phyloP scores from a whole-genome alignment of 2,329 filamentous ascomycete genomes.

The Diaporthe aspalathi region DNA sequence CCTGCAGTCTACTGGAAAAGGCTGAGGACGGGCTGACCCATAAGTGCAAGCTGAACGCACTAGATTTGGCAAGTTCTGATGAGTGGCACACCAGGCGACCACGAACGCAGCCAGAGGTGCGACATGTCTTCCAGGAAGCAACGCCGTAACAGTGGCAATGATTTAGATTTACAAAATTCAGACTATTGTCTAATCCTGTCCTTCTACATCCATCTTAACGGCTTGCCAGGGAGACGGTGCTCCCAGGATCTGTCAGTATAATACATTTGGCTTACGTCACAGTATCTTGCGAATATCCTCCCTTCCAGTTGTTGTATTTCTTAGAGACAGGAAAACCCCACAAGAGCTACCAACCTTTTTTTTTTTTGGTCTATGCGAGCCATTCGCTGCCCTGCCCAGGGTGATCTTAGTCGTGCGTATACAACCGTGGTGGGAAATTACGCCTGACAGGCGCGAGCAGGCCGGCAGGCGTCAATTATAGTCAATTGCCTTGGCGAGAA shows the following conservation, averaged over 20 bases:
- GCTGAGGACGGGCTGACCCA: not conserved
- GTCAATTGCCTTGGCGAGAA: conserved; percentile 1
- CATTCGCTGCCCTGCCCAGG: too few relatives aligned
- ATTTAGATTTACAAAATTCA: too few relatives aligned
- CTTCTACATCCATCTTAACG: too few relatives aligned
- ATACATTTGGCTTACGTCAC: too few relatives aligned
- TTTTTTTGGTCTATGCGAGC: not conserved
- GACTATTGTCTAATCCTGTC: too few relatives aligned
- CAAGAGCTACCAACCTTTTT: not conserved
- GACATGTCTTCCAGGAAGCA: not conserved
- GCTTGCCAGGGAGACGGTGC: too few relatives aligned
- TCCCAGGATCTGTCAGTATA: too few relatives aligned
- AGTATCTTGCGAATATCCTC: too few relatives aligned
- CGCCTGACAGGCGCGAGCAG: not conserved
- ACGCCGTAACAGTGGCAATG: not conserved
- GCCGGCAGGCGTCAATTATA: conserved; percentile 1
- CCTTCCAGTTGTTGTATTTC: not conserved
- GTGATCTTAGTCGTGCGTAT: not conserved
- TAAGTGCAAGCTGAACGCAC: not conserved
- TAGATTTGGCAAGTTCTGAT: not conserved
- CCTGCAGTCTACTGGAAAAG: not conserved
- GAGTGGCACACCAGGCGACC: too few relatives aligned
- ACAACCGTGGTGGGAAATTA: not conserved
- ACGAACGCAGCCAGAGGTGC: not conserved
- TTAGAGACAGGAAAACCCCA: not conserved